Conservation (phyloP, 2,329 filamentous ascomycete species). For the Aspergillus latus region DNA sequence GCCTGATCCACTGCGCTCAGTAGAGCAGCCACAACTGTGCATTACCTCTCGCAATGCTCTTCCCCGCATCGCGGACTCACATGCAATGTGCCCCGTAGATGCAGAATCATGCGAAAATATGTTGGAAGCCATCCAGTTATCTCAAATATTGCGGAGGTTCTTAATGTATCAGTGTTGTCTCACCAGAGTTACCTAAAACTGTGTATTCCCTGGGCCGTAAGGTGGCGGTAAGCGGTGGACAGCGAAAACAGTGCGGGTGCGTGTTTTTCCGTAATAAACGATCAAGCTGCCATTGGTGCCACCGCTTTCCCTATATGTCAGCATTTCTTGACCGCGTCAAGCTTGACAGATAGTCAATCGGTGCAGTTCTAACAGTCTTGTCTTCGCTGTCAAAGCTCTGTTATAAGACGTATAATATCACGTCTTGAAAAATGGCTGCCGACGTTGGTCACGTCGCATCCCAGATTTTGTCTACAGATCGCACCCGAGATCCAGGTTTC, state of each 20-base stretch:
- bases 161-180: too few relatives aligned
- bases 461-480: slow-evolving; percentile 37
- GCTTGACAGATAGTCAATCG: not conserved
- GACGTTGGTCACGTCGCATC: slow-evolving; percentile 35
- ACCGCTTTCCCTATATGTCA: slow-evolving; percentile 18
- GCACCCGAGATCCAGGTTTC: slow-evolving; percentile 38
- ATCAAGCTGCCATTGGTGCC: slow-evolving; percentile 6
- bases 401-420: not conserved
- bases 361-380: not conserved
- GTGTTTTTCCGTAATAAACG: not conserved
- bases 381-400: not conserved
- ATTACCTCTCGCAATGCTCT: slow-evolving; percentile 1
- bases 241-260: not conserved
- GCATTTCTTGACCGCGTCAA: not conserved
- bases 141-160: too few relatives aligned
- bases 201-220: too few relatives aligned
- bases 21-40: slow-evolving; percentile 9
- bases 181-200: too few relatives aligned
- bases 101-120: too few relatives aligned
- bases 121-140: too few relatives aligned
- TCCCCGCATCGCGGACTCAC: slow-evolving; percentile 18
- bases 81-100: not conserved
- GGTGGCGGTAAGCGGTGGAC: too few relatives aligned
- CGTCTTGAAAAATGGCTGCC: slow-evolving; percentile 30
- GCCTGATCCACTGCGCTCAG: not conserved